These are phyloP conservation scores for Purpureocillium takamizusanense DNA, from an alignment of 2,329 filamentous ascomycete species.

Conservation along the genomic window DNA sequence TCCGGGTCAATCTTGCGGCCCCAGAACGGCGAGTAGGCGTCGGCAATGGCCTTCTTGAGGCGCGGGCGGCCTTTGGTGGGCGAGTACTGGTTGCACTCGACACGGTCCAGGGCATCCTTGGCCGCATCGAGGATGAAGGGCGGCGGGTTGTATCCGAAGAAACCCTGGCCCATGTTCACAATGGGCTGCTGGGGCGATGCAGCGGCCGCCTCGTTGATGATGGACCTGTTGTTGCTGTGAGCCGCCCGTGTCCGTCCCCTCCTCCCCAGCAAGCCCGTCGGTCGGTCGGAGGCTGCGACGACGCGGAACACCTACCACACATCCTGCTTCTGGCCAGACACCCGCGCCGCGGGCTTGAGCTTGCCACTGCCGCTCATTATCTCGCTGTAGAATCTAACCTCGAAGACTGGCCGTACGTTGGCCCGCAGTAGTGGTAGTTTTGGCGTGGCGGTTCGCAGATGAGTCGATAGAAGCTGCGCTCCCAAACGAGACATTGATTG, in stretches of 20 bases:
- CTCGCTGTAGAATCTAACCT: conserved; percentile 9
- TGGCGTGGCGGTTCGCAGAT: conserved; percentile 1
- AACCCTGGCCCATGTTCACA: conserved; percentile 58
- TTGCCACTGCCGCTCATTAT: conserved; percentile 35
- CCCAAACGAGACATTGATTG: conserved; percentile 7
- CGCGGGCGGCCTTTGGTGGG: conserved; percentile 89
- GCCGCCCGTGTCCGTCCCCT: not conserved
- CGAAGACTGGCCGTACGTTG: not conserved
- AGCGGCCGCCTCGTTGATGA: conserved; percentile 57
- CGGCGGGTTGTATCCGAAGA: conserved; percentile 91
- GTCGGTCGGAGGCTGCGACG: no score
- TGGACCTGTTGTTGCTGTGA: conserved; percentile 36
- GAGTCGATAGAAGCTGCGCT: conserved; percentile 1
- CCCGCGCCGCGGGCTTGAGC: conserved; percentile 40
- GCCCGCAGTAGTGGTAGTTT: not conserved
- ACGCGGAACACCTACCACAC: conserved; percentile 43
- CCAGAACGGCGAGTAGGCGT: conserved; percentile 87
- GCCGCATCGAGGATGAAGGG: conserved; percentile 85
- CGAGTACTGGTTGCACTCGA: conserved; percentile 98
- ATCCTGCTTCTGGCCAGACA: conserved; percentile 40
- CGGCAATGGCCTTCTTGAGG: conserved; percentile 84
- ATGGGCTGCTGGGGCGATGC: conserved; percentile 55
- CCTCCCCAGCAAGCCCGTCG: not conserved
- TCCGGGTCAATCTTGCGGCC: conserved; percentile 75
- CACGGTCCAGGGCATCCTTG: conserved; percentile 77